A percentile compares a stretch with the other conserved stretches of the same genome.
Evolutionary conservation across 2,329 filamentous ascomycete genomes (phyloP).

Genomic region (Fusarium hainanense): DNA sequence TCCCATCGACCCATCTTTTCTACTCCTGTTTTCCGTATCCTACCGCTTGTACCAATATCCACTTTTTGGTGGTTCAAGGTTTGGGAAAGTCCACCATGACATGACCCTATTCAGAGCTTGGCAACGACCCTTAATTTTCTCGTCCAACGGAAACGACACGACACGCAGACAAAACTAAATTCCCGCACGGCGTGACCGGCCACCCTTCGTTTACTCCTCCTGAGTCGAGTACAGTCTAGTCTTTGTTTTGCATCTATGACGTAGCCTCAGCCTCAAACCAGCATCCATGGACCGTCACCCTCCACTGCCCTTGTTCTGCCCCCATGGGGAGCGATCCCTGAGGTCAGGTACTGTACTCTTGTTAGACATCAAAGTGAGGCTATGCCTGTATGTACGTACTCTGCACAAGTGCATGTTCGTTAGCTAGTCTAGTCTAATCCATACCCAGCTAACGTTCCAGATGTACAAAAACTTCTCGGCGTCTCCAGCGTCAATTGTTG

Average conservation of each 20-base stretch:
- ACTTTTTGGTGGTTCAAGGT: not conserved
- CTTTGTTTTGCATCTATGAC: not conserved
- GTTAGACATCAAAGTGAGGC: slow-evolving; percentile 3
- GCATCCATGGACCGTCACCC: not conserved
- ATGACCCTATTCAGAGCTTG: slow-evolving; percentile 18
- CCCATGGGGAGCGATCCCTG: slow-evolving; percentile 24
- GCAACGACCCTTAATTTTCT: slow-evolving; percentile 2
- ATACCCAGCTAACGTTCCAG: not conserved
- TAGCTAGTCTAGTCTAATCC: not conserved
- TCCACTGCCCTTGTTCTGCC: slow-evolving; percentile 27
- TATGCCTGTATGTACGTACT: not conserved
- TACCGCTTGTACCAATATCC: not conserved
- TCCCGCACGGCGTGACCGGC: slow-evolving; percentile 5
- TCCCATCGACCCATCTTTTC: not conserved
- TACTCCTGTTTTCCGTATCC: not conserved
- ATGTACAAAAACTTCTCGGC: not conserved
- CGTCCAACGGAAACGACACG: not conserved
- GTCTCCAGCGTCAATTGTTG: not conserved
- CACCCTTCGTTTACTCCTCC: not conserved
- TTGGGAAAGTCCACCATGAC: slow-evolving; percentile 1
- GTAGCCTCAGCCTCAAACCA: slow-evolving; percentile 5
- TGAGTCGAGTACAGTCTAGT: not conserved
- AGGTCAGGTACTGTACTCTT: not conserved
- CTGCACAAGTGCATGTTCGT: not conserved
- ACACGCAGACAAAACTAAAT: not conserved